Evolutionary conservation across 495 filamentous ascomycete genomes (phyloP).

Genomic region (Parmelia sp.): DNA sequence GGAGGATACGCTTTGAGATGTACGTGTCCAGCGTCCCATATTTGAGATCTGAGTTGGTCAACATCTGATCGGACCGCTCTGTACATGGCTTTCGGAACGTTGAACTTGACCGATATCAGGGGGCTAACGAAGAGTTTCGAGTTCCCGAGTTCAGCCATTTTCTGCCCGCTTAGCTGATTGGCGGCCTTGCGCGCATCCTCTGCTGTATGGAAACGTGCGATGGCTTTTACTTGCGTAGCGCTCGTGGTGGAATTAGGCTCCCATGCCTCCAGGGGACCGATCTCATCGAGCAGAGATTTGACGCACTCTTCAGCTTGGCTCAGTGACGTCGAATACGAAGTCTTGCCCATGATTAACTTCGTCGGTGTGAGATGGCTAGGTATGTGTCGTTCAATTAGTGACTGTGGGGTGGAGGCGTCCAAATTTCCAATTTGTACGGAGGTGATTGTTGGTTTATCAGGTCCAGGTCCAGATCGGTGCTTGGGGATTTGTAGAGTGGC

Average conservation of each 20-base stretch:
- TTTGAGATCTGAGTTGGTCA: constrained; percentile 27
- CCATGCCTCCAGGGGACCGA: constrained; percentile 6
- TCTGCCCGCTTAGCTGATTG: not conserved
- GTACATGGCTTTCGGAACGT: constrained; percentile 32
- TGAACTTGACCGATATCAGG: constrained; percentile 34
- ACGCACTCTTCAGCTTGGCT: not conserved
- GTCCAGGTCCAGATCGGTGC: not conserved
- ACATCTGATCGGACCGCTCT: constrained; percentile 33
- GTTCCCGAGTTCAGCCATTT: not conserved
- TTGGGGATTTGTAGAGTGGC: not conserved
- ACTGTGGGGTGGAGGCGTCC: not conserved
- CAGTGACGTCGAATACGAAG: constrained; percentile 2
- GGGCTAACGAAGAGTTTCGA: constrained; percentile 31
- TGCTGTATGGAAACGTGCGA: constrained; percentile 6
- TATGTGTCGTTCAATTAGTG: not conserved
- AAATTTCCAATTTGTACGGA: constrained; percentile 18
- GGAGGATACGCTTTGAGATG: constrained; percentile 30
- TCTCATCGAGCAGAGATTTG: not conserved
- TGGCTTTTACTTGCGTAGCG: constrained; percentile 6
- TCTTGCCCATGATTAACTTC: not conserved
- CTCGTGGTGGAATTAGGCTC: not conserved
- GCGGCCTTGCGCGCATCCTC: constrained; percentile 5
- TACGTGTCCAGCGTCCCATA: constrained; percentile 29
- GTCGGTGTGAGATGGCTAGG: not conserved
- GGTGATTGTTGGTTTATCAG: not conserved